Base-by-base conservation (phyloP, 345 rosid genomes). In the Raphanus raphanistrum region DNA sequence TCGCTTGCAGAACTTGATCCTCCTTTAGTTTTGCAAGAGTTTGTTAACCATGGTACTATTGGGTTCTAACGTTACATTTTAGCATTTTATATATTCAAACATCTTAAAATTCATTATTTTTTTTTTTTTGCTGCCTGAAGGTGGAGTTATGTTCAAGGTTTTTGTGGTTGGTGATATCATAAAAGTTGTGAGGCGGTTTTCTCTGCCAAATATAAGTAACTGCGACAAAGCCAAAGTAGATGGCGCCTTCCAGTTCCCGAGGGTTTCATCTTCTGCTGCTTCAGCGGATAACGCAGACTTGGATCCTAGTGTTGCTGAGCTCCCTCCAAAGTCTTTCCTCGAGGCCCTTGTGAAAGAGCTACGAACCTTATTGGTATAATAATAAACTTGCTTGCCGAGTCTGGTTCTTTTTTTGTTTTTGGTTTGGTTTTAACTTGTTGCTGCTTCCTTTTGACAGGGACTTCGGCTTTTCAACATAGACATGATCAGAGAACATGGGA, bases 211-310 rank as follows among this genome's bases (percentile, higher is more conserved):
- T 78, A 87, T 90, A 63, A 86, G 84, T 59, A 84, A 87, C 59
- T 72, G 80, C 81, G 91, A 88, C 71, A 83, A 85, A 54, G 83
- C 81, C 73, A 85, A 90, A 84, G 84, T 81, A 66, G 86, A 79
- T 16, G 93, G 97, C 26, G 79, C 87, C 60, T 79, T 81, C 58
- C 87, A 80, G 35, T 88, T 94, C 79, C 97, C 98, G 13, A 84
- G 97, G 83, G 97, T 94, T 80, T 94, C 98, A 54, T 94, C 87
- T 29, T 89, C 98, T 77, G 80, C 96, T 6, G 94, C 96, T 78
- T 88, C 97, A 54, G 97, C 95, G 0, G 97, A 94, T 58, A 90
- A 89, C 65, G 97, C 98, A 32, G 94, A 89, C 71, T 84, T 94
- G 70, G 97, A 94, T 72, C 95, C 97, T 43, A 52, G 80, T 72